Conservation (phyloP, 2,329 filamentous ascomycete species). For the Sphaerulina vaccinii region DNA sequence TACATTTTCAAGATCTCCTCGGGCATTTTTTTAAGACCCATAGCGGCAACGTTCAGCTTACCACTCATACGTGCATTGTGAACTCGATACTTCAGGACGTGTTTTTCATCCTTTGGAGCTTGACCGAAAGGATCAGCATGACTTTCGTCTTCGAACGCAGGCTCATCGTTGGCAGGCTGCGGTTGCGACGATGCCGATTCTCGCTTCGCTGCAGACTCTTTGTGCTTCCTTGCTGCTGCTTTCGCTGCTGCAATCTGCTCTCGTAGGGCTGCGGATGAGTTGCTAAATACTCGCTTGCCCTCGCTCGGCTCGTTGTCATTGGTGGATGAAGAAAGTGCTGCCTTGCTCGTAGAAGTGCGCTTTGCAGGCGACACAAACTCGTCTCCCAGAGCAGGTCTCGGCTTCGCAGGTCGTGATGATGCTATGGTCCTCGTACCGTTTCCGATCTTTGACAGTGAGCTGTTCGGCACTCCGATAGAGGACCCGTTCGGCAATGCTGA, state of each 20-base stretch:
- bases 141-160: slow-evolving; percentile 59
- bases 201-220: slow-evolving; percentile 34
- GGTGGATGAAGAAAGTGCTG: neutral
- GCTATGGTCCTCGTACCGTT: slow-evolving; percentile 39
- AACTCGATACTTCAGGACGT: slow-evolving; percentile 71
- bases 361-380: slow-evolving; percentile 33
- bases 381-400: slow-evolving; percentile 35
- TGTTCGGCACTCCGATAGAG: slow-evolving; percentile 5
- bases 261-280: slow-evolving; percentile 74
- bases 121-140: slow-evolving; percentile 71
- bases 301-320: slow-evolving; percentile 3
- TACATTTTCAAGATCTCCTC: slow-evolving; percentile 88
- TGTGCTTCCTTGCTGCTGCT: slow-evolving; percentile 58
- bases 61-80: slow-evolving; percentile 73
- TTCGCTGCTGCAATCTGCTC: slow-evolving; percentile 94
- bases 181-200: slow-evolving; percentile 25
- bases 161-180: slow-evolving; percentile 27
- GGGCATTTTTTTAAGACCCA: slow-evolving; percentile 77
- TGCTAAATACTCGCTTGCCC: slow-evolving; percentile 24
- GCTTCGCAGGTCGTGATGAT: slow-evolving; percentile 33
- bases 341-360: slow-evolving; percentile 3
- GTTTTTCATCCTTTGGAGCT: slow-evolving; percentile 58
- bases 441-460: neutral
- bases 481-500: slow-evolving; percentile 12
- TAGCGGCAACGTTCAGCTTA: slow-evolving; percentile 80